These are phyloP conservation scores for Auriscalpium microsporum DNA, from an alignment of 768 basidiomycete species.

Conservation along the genomic window DNA sequence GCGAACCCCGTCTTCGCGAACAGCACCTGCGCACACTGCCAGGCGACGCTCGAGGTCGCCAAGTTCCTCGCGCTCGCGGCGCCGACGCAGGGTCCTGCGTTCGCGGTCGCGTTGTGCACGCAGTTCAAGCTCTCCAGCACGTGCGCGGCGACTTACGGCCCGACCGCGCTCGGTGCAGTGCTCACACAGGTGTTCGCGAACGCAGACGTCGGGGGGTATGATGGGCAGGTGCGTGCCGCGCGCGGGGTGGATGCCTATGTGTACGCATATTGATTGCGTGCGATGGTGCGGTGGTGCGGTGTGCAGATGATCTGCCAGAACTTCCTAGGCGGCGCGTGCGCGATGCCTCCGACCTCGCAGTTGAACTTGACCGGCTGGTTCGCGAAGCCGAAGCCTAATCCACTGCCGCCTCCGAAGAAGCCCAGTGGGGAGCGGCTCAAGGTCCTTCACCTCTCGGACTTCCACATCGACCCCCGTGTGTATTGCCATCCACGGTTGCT, in stretches of 20 bases:
- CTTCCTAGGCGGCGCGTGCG: constrained; percentile 43
- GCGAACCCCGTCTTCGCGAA: constrained; percentile 43
- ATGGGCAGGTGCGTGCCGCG: constrained; percentile 50
- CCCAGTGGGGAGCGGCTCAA: constrained; percentile 60
- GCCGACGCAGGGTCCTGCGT: constrained; percentile 48
- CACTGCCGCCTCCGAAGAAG: constrained; percentile 48
- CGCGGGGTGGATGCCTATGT: background rate
- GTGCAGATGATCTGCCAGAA: constrained; percentile 49
- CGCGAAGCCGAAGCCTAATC: constrained; percentile 66
- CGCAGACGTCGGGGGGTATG: constrained; percentile 62
- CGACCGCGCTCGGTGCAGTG: constrained; percentile 43
- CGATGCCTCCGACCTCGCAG: constrained; percentile 47
- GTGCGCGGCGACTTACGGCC: constrained; percentile 43
- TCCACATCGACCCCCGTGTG: constrained; percentile 68
- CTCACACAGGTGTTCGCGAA: constrained; percentile 66
- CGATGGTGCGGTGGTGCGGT: background rate
- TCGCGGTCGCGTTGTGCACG: constrained; percentile 55
- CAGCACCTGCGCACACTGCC: constrained; percentile 51
- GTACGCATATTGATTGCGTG: background rate
- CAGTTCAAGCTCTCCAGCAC: constrained; percentile 37
- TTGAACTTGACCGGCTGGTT: constrained; percentile 66
- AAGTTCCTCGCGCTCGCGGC: constrained; percentile 61
- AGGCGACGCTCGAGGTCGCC: constrained; percentile 49
- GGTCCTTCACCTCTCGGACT: constrained; percentile 69
- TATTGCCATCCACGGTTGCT: background rate